Conservation (phyloP, 2,329 filamentous ascomycete genomes). For the Botrytis paeoniae region DNA sequence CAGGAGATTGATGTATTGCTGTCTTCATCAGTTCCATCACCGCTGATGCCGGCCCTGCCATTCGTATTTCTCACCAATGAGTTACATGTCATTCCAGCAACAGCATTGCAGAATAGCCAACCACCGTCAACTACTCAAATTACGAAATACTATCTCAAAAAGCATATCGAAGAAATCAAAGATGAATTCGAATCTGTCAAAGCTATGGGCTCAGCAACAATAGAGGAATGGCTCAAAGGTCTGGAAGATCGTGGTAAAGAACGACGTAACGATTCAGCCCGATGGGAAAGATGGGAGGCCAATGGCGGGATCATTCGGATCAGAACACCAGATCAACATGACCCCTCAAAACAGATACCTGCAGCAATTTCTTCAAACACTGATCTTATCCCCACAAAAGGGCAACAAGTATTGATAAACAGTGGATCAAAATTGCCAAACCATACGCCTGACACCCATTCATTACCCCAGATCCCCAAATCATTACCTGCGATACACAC, state of each 20-base stretch:
- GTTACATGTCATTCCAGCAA: conserved; percentile 57
- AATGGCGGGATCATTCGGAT: conserved; percentile 35
- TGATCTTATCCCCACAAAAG: not conserved
- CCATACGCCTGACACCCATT: conserved; percentile 7
- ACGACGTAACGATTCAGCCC: conserved; percentile 56
- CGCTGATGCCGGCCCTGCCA: conserved; percentile 65
- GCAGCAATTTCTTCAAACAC: not conserved
- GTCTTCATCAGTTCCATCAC: conserved; percentile 56
- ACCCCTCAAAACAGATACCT: conserved; percentile 17
- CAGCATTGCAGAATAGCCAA: conserved; percentile 51
- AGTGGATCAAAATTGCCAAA: not conserved
- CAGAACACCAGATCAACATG: conserved; percentile 22
- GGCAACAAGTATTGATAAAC: conserved; percentile 9
- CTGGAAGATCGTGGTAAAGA: conserved; percentile 62
- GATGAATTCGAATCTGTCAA: conserved; percentile 62
- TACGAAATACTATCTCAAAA: conserved; percentile 63
- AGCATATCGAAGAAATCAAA: conserved; percentile 61
- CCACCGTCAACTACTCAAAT: conserved; percentile 49
- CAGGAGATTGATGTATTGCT: conserved; percentile 70
- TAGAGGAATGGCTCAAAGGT: conserved; percentile 78
- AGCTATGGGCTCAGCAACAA: conserved; percentile 62
- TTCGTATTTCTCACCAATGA: conserved; percentile 64
- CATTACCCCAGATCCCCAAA: conserved; percentile 18
- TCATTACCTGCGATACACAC: conserved; percentile 22
- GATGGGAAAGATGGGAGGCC: conserved; percentile 71